Evolutionary conservation across 1,284 basidiomycete genomes (phyloP), one percentile per base, ranked within the genome.

Genomic region (Acaromyces ingoldii): DNA sequence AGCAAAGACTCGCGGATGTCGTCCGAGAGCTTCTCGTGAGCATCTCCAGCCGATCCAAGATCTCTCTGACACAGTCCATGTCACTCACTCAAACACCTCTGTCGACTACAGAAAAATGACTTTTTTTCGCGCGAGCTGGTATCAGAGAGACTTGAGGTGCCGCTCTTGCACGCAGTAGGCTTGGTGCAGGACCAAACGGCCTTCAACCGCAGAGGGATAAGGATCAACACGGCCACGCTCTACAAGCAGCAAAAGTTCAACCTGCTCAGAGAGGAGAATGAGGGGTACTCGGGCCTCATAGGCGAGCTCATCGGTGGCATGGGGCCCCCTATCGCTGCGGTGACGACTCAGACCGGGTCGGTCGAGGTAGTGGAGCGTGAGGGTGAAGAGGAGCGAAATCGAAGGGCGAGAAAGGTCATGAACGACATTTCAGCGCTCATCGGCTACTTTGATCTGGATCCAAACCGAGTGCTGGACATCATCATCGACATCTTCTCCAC

Each of bases 211-310:
- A 70, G 67, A 17, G 58, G 57, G 9, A 60, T 72, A 17, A 67
- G 67, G 41, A 58, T 75, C 50, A 69, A 70, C 40, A 75, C 72
- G 15, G 58, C 65, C 3, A 55, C 46, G 11, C 57, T 63, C 77
- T 98, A 93, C 81, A 96, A 93, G 76, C 95, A 98, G 76, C 91
- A 91, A 78, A 97, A 96, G 77, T 96, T 91, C 80, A 99, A 98
- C 70, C 82, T 99, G 29, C 82, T 97, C 9, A 87, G 95, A 36
- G 95, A 99, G 78, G 90, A 95, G 65, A 92, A 90, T 0, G 92
- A 98, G 79, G 95, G 95, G 4, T 98, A 91, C 78, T 89, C 89
- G 67, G 91, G 92, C 70, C 83, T 98, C 30, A 84, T 87, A 28
- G 84, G 87, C 7, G 89, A 92, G 70, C 79, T 97, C 36, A 85